A percentile compares a stretch with the other conserved stretches of the same genome.
These are phyloP conservation scores for Spergularia azorica DNA, from an alignment of 179 eudicot species.

Conservation along the genomic window DNA sequence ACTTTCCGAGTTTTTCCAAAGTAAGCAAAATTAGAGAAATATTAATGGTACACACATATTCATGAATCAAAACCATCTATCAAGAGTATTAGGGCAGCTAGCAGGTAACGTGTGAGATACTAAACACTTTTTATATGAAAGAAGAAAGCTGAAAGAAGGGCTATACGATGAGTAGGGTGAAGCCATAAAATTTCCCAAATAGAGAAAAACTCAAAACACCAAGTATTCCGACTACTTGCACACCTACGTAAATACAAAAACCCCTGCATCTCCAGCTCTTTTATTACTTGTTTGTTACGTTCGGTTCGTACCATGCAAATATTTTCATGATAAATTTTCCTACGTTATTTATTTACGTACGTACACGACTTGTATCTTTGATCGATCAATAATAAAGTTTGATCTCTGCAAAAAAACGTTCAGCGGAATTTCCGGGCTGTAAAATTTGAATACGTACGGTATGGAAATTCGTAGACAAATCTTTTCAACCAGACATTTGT, in stretches of 20 bases:
- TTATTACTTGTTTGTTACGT: not conserved
- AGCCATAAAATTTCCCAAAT: conserved; percentile 1
- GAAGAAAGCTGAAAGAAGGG: conserved; percentile 14
- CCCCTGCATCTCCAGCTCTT: conserved; percentile 13
- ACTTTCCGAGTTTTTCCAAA: not conserved
- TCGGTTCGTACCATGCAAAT: conserved; percentile 13
- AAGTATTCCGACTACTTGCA: not conserved
- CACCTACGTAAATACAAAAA: not conserved
- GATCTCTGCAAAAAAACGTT: not conserved
- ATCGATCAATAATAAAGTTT: not conserved
- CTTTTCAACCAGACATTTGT: conserved; percentile 24
- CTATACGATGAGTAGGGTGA: not conserved
- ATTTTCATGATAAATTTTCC: not conserved
- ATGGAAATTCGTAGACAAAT: not conserved
- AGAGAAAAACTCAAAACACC: conserved; percentile 12
- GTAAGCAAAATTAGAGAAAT: not conserved
- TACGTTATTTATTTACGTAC: conserved; percentile 1
- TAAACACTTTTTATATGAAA: not conserved
- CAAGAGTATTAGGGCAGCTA: not conserved
- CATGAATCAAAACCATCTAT: not conserved
- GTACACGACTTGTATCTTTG: not conserved
- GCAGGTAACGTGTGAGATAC: conserved; percentile 10
- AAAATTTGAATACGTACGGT: conserved; percentile 11
- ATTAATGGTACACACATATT: not conserved
- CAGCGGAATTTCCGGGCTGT: conserved; percentile 30